Evolutionary conservation across 1,284 basidiomycete genomes (phyloP), one percentile per base, ranked within the genome.

Genomic region (Serendipita sp.): DNA sequence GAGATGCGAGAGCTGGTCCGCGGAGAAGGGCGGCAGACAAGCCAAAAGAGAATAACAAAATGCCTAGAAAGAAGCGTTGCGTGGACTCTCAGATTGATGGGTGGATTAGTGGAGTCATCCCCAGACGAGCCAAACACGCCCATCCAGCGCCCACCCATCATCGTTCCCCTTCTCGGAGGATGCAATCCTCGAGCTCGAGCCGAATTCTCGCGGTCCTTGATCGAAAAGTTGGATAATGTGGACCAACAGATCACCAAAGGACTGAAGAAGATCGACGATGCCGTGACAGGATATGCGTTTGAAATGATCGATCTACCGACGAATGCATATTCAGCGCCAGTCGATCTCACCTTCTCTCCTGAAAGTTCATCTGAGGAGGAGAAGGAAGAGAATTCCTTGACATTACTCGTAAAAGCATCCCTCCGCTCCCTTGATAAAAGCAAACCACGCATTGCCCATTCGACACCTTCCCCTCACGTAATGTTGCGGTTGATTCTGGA

Each of bases 151-250:
- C 64, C 63, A 2, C 44, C 63, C 17, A 79, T 88, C 0, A 75
- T 91, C 47, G 81, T 87, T 0, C 82, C 84, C 42, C 80, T 91
- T 75, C 80, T 80, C 0, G 88, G 88, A 1, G 80, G 82, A 0
- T 74, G 76, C 0, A 80, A 74, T 41, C 61, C 71, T 0, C 70
- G 76, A 1, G 88, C 88, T 0, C 80, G 89, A 29, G 70, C 72
- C 49, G 81, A 81, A 0, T 91, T 90, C 68, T 74, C 86, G 0
- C 71, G 78, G 0, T 76, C 74, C n/a, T 76, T 91, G 10, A 63
- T 74, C 0, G 86, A 88, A 66, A 73, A 71, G 0, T 73, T 87
- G 0, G 75, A 80, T 60, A 80, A 77, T 1, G 76, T 76, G 13
- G 85, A 88, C 60, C 77, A 77, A 0, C 77, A 78, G 1, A 71